Conservation (phyloP, 2,329 filamentous ascomycete genomes). For the Tricladium varicosporioides region DNA sequence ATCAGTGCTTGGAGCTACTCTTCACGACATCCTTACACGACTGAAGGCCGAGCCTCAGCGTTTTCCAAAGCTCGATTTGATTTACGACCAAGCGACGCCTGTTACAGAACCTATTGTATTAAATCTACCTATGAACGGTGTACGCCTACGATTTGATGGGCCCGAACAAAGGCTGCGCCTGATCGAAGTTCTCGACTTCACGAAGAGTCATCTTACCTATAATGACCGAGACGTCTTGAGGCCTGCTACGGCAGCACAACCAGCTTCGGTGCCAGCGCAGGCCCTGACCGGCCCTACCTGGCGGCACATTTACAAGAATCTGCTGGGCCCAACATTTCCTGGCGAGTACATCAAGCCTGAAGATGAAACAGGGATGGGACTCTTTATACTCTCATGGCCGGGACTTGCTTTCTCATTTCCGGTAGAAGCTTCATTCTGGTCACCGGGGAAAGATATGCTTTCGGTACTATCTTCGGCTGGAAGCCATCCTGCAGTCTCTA, state of each 20-base stretch:
- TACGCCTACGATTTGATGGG: constrained; percentile 90
- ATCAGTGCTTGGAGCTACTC: constrained; percentile 80
- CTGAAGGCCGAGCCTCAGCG: constrained; percentile 82
- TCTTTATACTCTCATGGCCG: constrained; percentile 90
- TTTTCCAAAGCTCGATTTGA: constrained; percentile 80
- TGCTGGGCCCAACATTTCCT: constrained; percentile 91
- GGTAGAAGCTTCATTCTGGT: constrained; percentile 71
- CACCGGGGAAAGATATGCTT: constrained; percentile 76
- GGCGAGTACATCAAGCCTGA: constrained; percentile 81
- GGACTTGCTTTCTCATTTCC: constrained; percentile 93
- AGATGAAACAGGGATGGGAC: constrained; percentile 57
- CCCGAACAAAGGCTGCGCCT: constrained; percentile 87
- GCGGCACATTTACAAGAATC: constrained; percentile 83
- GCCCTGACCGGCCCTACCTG: constrained; percentile 67
- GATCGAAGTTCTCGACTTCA: constrained; percentile 89
- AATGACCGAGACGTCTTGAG: constrained; percentile 79
- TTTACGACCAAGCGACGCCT: constrained; percentile 74
- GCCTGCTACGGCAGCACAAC: constrained; percentile 41
- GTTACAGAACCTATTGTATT: constrained; percentile 74
- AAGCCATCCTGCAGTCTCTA: constrained; percentile 73
- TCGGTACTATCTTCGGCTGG: constrained; percentile 77
- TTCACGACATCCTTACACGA: constrained; percentile 84
- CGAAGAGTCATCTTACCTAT: constrained; percentile 79
- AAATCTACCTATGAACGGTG: constrained; percentile 76
- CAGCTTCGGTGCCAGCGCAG: constrained; percentile 29